phyloP scores from a whole-genome alignment of 78 protist genomes.

The Polysphondylium violaceum region DNA sequence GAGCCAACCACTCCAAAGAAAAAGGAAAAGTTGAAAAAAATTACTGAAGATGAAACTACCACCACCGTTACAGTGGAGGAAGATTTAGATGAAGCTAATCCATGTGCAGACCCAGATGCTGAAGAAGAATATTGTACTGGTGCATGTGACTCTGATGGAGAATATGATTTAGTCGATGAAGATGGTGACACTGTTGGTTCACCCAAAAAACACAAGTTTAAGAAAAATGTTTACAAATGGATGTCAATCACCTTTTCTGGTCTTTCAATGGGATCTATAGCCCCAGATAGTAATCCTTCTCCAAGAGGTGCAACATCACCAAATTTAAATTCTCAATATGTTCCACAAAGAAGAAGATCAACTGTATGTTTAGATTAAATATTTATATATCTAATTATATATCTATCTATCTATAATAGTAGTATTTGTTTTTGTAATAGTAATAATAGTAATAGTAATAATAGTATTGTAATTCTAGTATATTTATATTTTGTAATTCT shows the following conservation, averaged over 20 bases:
- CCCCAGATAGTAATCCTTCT: not conserved
- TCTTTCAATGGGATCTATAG: constrained; percentile 6
- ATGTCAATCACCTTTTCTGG: constrained; percentile 23
- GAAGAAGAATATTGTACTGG: not conserved
- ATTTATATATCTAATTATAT: no score
- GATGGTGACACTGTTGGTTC: constrained; percentile 39
- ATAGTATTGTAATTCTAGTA: no score
- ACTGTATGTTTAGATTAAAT: no score
- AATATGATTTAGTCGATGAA: constrained; percentile 39
- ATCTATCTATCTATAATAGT: no score
- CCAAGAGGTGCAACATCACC: not conserved
- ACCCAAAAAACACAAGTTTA: not conserved
- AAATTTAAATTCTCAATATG: not conserved
- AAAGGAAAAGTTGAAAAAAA: not conserved
- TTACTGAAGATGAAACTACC: not conserved
- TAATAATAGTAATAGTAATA: no score
- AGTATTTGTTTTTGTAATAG: no score
- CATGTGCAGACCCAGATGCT: no score
- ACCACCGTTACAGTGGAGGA: not conserved
- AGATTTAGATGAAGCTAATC: not conserved
- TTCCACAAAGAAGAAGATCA: not conserved
- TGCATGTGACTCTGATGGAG: constrained; percentile 17
- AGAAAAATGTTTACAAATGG: constrained; percentile 40
- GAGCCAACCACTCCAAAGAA: constrained; percentile 6
- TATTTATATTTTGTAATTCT: no score